Evolutionary conservation across 139 green algal species (phyloP), one percentile per base, ranked within the genome.

Genomic region (Asterochloris erici): DNA sequence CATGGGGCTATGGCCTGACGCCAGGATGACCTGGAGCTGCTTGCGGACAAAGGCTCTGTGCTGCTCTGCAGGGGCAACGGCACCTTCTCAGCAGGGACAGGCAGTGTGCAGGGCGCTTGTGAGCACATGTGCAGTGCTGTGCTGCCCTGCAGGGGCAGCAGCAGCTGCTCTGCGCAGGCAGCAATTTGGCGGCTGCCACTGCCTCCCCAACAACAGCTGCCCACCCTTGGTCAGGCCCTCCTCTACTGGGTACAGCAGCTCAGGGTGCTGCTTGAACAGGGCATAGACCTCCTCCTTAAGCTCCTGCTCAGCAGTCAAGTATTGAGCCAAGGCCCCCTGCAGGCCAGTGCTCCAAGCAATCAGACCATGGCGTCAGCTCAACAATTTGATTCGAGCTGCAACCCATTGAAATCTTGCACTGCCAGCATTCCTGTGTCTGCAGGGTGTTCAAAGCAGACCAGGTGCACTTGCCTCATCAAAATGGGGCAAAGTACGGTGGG

Each of bases 161-260:
- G 28, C 14, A 60, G 29, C 29, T 77, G 19, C 71, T 77, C 24
- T 73, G 29, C 63, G 27, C 74, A 63, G 38, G 38, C 38, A 54
- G 38, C 38, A n/a, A 21, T 70, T 70, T 14, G 14, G 60, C 47
- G 74, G 26, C 21, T 79, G 14, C 21, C 26, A 10, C 14, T 68
- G 17, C 13, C 17, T 64, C 10, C 15, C 9, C 10, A 15, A 15
- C 74, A 64, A 9, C 28, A 64, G 74, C 28, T 10, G 64, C 81
- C 47, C 73, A 92, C 90, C 90, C 83, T 97, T 97, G 64, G 84
- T 88, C 21, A 97, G 81, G 0, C 88, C 91, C 79, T 97, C 93
- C 77, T 90, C 84, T 0, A 89, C 79, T 15, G 86, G 64, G 19
- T 92, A 87, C 62, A 97, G 89, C 78, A 97, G 86, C 68, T 97